These are phyloP conservation scores for Microcos paniculata DNA, from an alignment of 345 rosid species.

Conservation along the genomic window DNA sequence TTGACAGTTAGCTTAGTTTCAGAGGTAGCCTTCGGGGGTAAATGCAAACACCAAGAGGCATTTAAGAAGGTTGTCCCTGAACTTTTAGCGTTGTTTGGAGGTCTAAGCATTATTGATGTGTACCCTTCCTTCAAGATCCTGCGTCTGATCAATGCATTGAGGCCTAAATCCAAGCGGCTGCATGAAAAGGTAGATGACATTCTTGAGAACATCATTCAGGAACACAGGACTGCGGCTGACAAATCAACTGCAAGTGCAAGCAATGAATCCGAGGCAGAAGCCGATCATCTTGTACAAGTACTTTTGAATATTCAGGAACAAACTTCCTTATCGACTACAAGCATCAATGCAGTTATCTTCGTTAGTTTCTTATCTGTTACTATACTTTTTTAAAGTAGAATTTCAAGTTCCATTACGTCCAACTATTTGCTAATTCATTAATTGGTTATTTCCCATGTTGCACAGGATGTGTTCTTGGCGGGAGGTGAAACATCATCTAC, in stretches of 20 bases:
- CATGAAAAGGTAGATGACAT: neutral
- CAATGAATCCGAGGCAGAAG: neutral
- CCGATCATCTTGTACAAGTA: neutral
- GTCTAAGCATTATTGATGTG: neutral
- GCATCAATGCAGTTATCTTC: neutral
- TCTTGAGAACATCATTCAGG: neutral
- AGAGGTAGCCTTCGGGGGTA: neutral
- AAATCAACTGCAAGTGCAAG: neutral
- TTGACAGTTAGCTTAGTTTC: neutral
- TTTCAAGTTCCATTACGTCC: too few species aligned
- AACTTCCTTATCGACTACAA: neutral
- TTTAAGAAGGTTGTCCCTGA: neutral
- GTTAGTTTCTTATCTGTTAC: neutral
- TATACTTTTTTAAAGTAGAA: too few species aligned
- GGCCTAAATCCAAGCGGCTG: neutral
- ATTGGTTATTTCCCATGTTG: neutral
- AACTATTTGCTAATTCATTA: too few species aligned
- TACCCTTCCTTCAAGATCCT: neutral
- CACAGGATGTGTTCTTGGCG: neutral
- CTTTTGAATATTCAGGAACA: constrained; percentile 1
- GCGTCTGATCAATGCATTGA: neutral
- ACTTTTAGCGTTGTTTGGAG: neutral
- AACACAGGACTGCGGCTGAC: neutral
- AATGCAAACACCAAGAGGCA: neutral
- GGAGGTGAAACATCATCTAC: neutral